Percentiles rank a stretch among this genome's conserved stretches.
Conservation (phyloP, 2,329 filamentous ascomycete species). For the Trichoderma guizhouense region DNA sequence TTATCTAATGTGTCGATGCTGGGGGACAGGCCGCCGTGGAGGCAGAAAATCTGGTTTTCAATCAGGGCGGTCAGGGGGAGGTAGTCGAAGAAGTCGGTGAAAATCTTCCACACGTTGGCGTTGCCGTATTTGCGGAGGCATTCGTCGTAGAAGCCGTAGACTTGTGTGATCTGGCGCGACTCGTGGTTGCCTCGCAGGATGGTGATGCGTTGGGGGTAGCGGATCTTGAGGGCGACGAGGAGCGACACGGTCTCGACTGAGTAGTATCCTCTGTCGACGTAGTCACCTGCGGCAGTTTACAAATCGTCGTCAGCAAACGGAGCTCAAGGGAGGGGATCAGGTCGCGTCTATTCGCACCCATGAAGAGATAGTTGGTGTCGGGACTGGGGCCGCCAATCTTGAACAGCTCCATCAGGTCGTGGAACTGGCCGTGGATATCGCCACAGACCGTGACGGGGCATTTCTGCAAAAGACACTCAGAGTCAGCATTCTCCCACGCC, state of each 20-base stretch:
- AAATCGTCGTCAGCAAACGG: background rate
- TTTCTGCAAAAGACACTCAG: constrained; percentile 57
- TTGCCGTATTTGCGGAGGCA: constrained; percentile 98
- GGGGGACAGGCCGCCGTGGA: constrained; percentile 95
- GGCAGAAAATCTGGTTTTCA: constrained; percentile 98
- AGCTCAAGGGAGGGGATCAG: background rate
- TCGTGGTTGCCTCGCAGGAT: constrained; percentile 99
- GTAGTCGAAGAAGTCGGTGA: constrained; percentile 98
- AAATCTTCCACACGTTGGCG: constrained; percentile 99
- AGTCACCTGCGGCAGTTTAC: constrained; percentile 65
- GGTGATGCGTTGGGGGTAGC: constrained; percentile 96
- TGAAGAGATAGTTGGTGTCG: constrained; percentile 99
- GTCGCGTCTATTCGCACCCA: constrained; percentile 60
- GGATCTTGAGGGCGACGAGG: constrained; percentile 93
- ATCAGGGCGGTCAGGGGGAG: constrained; percentile 95
- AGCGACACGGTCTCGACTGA: constrained; percentile 97
- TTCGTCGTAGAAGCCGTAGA: constrained; percentile 99
- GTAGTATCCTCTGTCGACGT: constrained; percentile 98
- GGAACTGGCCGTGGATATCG: constrained; percentile 98
- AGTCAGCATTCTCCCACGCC: background rate
- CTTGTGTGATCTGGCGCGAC: constrained; percentile 97
- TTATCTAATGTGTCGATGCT: constrained; percentile 95
- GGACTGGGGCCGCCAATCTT: constrained; percentile 97
- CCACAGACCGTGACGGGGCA: constrained; percentile 98
- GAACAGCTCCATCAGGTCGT: constrained; percentile 99